phyloP scores from a whole-genome alignment of 192 early-diverging fungal genomes.

The Rhizophagus sp. region DNA sequence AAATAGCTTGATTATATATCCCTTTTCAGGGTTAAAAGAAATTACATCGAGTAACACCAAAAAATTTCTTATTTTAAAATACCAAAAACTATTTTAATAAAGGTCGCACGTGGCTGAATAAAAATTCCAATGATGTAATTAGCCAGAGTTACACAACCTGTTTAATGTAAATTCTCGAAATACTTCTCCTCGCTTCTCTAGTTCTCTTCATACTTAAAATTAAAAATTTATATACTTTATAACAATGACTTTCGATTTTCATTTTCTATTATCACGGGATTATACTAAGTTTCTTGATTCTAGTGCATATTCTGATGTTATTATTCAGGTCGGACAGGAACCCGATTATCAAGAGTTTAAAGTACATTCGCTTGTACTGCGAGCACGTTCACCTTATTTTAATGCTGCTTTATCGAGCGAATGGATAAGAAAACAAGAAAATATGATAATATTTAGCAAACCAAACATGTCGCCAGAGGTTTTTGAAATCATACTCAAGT shows the following conservation, averaged over 20 bases:
- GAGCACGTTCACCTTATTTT: conserved; percentile 28
- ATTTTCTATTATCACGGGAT: not conserved
- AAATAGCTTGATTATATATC: too few relatives aligned
- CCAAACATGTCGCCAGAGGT: conserved; percentile 29
- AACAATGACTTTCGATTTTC: not conserved
- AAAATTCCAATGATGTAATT: too few relatives aligned
- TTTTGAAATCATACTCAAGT: not conserved
- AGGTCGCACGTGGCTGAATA: too few relatives aligned
- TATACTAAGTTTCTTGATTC: not conserved
- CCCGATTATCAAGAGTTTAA: conserved; percentile 17
- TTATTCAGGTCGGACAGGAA: conserved; percentile 22
- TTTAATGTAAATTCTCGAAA: not conserved
- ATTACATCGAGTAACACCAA: too few relatives aligned
- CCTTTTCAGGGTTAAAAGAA: too few relatives aligned
- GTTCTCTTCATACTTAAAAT: too few relatives aligned
- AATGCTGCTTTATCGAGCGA: conserved; percentile 12
- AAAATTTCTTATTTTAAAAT: too few relatives aligned
- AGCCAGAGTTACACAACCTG: too few relatives aligned
- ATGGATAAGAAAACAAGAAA: conserved; percentile 3
- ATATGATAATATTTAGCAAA: conserved; percentile 28
- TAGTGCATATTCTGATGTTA: conserved; percentile 21
- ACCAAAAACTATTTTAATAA: too few relatives aligned
- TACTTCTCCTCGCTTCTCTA: not conserved
- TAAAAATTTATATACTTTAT: not conserved
- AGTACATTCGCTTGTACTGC: conserved; percentile 29